phyloP scores from a whole-genome alignment of 495 filamentous ascomycete genomes.

The Lasiosphaeriaceae sp. region DNA sequence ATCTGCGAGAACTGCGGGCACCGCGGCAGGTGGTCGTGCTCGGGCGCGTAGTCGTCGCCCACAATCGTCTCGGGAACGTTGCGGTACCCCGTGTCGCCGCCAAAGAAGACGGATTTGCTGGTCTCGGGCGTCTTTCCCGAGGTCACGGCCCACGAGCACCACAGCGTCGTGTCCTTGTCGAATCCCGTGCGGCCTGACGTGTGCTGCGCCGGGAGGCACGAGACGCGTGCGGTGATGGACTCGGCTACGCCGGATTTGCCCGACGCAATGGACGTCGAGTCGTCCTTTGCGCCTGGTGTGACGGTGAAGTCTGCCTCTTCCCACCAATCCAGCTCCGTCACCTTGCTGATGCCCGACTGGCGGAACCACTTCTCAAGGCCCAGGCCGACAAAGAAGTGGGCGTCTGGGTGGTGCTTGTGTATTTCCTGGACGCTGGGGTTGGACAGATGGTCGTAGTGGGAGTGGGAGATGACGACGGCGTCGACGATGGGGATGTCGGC shows the following conservation, averaged over 20 bases:
- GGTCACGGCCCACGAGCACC: conserved; percentile 80
- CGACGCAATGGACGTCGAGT: background rate
- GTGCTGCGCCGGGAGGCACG: conserved; percentile 86
- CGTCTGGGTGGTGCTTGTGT: conserved; percentile 66
- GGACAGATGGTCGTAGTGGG: conserved; percentile 91
- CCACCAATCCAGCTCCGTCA: conserved; percentile 97
- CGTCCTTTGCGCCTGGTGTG: conserved; percentile 11
- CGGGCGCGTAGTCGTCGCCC: conserved; percentile 69
- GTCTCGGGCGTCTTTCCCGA: conserved; percentile 47
- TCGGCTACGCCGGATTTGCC: conserved; percentile 15
- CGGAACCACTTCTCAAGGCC: conserved; percentile 88
- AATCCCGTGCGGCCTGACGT: conserved; percentile 62
- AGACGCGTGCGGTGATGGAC: conserved; percentile 69
- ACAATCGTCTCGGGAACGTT: conserved; percentile 52
- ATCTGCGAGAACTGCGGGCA: conserved; percentile 89
- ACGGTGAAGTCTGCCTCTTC: conserved; percentile 71
- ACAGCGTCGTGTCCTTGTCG: conserved; percentile 73
- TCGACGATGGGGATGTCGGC: conserved; percentile 81
- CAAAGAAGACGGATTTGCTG: conserved; percentile 69
- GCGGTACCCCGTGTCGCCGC: conserved; percentile 78
- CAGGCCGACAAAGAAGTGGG: conserved; percentile 83
- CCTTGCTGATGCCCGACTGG: conserved; percentile 59
- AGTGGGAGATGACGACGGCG: conserved; percentile 86
- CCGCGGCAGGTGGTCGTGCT: conserved; percentile 61
- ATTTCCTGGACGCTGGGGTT: conserved; percentile 70